These are phyloP conservation scores for Cicer pinnatifidum DNA, from an alignment of 306 rosid species.

Conservation along the genomic window DNA sequence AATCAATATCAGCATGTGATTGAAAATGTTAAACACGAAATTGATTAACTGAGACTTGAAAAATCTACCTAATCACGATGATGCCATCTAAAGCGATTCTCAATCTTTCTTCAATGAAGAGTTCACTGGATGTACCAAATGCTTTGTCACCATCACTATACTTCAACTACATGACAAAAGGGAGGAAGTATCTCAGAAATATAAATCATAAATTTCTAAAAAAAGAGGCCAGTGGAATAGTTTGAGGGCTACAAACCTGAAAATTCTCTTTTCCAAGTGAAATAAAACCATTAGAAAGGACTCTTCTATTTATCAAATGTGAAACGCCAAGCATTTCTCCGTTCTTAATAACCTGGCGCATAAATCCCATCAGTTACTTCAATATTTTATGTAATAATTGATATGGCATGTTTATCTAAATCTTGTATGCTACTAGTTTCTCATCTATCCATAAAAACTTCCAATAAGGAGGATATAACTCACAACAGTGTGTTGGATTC, in stretches of 20 bases:
- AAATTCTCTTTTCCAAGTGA: slow-evolving; percentile 91
- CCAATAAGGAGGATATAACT: slow-evolving; percentile 52
- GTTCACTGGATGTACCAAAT: slow-evolving; percentile 90
- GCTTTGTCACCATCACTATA: slow-evolving; percentile 98
- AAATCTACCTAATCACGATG: slow-evolving; percentile 81
- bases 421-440: slow-evolving; percentile 5
- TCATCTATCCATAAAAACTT: slow-evolving; percentile 31
- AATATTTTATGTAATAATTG: slow-evolving; percentile 27
- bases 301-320: slow-evolving; percentile 87
- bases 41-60: slow-evolving; percentile 40
- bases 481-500: slow-evolving; percentile 89
- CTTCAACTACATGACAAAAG: slow-evolving; percentile 71
- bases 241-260: slow-evolving; percentile 64
- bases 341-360: slow-evolving; percentile 83
- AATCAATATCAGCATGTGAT: slow-evolving; percentile 45
- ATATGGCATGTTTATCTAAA: slow-evolving; percentile 27
- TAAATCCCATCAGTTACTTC: slow-evolving; percentile 41
- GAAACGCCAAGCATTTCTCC: slow-evolving; percentile 99
- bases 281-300: slow-evolving; percentile 88
- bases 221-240: slow-evolving; percentile 20
- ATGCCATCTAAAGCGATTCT: slow-evolving; percentile 95
- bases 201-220: slow-evolving; percentile 20
- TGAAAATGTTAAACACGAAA: slow-evolving; percentile 33
- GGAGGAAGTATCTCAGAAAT: slow-evolving; percentile 11
- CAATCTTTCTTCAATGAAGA: slow-evolving; percentile 88